These are phyloP conservation scores for Isoetes taiwanensis DNA, from an alignment of 75 land plant species.

Conservation along the genomic window DNA sequence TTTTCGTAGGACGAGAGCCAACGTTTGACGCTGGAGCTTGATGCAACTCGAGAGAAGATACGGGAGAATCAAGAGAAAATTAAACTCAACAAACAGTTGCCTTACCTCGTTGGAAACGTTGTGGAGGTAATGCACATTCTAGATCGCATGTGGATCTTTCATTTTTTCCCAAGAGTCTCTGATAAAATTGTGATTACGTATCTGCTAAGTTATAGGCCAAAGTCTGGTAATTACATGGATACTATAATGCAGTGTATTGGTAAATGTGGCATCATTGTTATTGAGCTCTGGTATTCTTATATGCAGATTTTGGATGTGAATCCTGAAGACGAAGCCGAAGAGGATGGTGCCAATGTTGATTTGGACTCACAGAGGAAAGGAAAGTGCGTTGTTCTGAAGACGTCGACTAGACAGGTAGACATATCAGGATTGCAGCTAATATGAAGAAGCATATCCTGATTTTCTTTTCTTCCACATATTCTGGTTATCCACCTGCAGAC, in stretches of 20 bases:
- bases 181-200: too few relatives aligned
- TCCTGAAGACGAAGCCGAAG: constrained; percentile 98
- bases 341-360: constrained; percentile 99
- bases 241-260: neutral
- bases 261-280: neutral
- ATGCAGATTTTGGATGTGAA: constrained; percentile 88
- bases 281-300: too few relatives aligned
- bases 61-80: constrained; percentile 98
- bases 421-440: neutral
- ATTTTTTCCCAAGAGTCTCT: neutral
- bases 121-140: constrained; percentile 50
- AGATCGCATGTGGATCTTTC: neutral
- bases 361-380: constrained; percentile 98
- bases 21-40: constrained; percentile 62
- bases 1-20: constrained; percentile 64
- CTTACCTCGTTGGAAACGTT: constrained; percentile 92
- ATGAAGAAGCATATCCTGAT: neutral
- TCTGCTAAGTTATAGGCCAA: too few relatives aligned
- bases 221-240: too few relatives aligned
- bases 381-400: constrained; percentile 95
- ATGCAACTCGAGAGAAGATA: constrained; percentile 72
- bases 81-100: constrained; percentile 92
- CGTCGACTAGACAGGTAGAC: constrained; percentile 90
- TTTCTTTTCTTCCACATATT: neutral
- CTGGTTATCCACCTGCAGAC: constrained; percentile 40